A percentile compares a stretch with the other conserved stretches of the same genome.
Conservation (phyloP, 148 eudicot genomes). For the Gaultheria prostrata region DNA sequence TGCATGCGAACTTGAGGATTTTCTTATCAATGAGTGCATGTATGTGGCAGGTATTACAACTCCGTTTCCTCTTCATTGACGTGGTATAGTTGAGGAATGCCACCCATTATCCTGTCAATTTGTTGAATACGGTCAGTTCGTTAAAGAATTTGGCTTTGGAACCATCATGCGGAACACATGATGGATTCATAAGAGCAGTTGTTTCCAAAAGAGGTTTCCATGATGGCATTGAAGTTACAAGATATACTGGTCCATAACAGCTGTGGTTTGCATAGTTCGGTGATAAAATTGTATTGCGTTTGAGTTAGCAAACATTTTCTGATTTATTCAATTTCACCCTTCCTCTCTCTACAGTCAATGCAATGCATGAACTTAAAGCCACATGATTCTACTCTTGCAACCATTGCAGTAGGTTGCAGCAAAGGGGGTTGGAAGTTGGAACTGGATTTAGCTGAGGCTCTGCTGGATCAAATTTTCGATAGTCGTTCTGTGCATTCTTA, state of each 20-base stretch:
- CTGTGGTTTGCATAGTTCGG: conserved; percentile 6
- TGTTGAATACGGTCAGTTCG: too few species aligned
- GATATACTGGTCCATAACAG: conserved; percentile 12
- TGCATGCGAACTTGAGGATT: too few species aligned
- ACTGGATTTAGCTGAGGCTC: conserved; percentile 69
- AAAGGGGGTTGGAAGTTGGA: conserved; percentile 48
- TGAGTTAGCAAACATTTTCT: background rate
- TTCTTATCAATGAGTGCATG: too few species aligned
- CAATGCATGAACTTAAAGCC: conserved; percentile 57
- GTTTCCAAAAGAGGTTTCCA: conserved; percentile 38
- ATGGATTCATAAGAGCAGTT: conserved; percentile 69
- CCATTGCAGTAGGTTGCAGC: conserved; percentile 60
- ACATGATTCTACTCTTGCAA: conserved; percentile 62
- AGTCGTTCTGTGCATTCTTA: conserved; percentile 42
- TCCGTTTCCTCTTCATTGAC: too few species aligned
- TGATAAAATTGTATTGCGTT: conserved; percentile 9
- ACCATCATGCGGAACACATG: conserved; percentile 55
- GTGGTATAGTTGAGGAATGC: too few species aligned
- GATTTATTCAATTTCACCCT: background rate
- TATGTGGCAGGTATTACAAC: too few species aligned
- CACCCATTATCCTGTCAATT: too few species aligned
- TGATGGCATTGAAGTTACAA: conserved; percentile 59
- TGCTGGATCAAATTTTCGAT: conserved; percentile 49
- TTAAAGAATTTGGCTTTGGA: conserved; percentile 75
- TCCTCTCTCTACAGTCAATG: conserved; percentile 57